Conservation (phyloP, 2,329 filamentous ascomycete genomes). For the Dothidotthia symphoricarpi region DNA sequence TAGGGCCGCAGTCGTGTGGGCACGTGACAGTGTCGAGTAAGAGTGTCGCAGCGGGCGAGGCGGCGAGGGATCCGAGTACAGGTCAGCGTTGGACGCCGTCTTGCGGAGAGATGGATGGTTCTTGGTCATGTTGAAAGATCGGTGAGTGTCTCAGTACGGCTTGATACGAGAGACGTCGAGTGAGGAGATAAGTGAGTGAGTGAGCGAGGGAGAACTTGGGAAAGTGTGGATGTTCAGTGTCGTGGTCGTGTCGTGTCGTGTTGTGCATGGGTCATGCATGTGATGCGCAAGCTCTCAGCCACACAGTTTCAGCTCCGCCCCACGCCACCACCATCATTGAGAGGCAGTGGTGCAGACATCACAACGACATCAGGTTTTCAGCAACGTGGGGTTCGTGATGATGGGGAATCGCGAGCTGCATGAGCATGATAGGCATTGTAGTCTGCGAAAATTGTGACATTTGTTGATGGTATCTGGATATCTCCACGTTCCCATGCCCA, state of each 20-base stretch:
- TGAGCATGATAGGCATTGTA: no score
- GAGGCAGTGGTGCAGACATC: no score
- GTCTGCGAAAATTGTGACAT: no score
- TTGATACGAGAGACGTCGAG: no score
- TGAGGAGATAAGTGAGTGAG: not conserved
- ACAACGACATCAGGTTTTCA: no score
- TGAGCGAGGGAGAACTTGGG: not conserved
- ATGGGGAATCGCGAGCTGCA: not conserved
- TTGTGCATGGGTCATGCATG: not conserved
- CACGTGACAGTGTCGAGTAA: slow-evolving; percentile 28
- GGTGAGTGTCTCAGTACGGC: not conserved
- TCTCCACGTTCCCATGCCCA: no score
- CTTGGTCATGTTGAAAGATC: slow-evolving; percentile 33
- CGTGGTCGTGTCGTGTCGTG: not conserved
- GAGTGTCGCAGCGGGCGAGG: slow-evolving; percentile 27
- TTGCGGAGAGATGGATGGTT: slow-evolving; percentile 40
- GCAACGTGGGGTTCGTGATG: not conserved
- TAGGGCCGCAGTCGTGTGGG: slow-evolving; percentile 31
- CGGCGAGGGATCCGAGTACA: slow-evolving; percentile 38
- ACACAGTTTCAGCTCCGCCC: no score
- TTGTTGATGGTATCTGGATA: no score
- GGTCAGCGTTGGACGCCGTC: slow-evolving; percentile 38
- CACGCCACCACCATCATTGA: no score
- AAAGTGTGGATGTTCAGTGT: not conserved
- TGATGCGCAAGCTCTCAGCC: no score